Conservation (phyloP, 78 protist species). For the Trichosphaerium sp. region DNA sequence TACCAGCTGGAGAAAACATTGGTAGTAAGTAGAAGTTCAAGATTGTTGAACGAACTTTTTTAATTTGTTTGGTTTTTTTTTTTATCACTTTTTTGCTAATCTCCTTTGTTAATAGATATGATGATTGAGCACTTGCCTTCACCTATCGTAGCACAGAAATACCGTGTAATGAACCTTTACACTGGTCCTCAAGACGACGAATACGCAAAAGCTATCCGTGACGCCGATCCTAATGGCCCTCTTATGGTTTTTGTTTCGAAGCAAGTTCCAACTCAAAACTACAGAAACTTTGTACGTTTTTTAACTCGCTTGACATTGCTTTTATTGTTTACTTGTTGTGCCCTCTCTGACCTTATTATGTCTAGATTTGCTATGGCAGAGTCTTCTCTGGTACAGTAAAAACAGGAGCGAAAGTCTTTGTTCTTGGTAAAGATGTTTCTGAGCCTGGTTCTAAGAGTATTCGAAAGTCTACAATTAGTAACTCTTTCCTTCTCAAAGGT, state of each 20-base stretch:
- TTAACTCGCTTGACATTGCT: no score
- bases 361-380: conserved; percentile 45
- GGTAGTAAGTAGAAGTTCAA: no score
- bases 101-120: conserved; percentile 23
- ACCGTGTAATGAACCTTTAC: conserved; percentile 42
- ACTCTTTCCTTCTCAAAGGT: conserved; percentile 34
- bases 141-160: conserved; percentile 53
- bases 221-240: conserved; percentile 62
- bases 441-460: neutral
- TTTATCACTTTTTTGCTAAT: no score
- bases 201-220: conserved; percentile 18
- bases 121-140: conserved; percentile 58
- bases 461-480: neutral
- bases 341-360: no score
- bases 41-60: no score
- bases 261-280: conserved; percentile 18
- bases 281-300: conserved; percentile 34
- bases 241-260: conserved; percentile 45
- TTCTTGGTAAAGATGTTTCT: conserved; percentile 5
- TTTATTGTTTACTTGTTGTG: no score
- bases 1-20: conserved; percentile 49
- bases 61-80: no score
- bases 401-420: conserved; percentile 5
- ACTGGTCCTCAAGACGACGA: conserved; percentile 24
- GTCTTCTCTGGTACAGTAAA: conserved; percentile 57